Conservation (phyloP, 2,329 filamentous ascomycete species). For the Neobulgaria alba region DNA sequence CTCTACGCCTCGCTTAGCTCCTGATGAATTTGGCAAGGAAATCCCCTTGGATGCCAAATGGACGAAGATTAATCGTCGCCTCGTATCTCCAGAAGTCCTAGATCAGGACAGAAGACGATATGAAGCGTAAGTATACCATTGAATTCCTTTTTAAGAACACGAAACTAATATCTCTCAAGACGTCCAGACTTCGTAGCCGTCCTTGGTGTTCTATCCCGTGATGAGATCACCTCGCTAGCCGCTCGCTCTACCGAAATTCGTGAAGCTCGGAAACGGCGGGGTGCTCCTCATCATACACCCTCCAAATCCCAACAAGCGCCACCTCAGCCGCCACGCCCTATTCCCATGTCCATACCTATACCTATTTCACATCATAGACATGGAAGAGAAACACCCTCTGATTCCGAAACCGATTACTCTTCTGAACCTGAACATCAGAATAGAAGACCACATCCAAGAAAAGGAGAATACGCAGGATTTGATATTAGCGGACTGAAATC, state of each 20-base stretch:
- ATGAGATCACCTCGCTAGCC: constrained; percentile 45
- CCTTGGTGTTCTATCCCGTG: constrained; percentile 43
- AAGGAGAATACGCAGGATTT: constrained; percentile 3
- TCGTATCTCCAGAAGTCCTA: constrained; percentile 51
- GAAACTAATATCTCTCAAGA: constrained; percentile 11
- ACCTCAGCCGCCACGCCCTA: constrained; percentile 7
- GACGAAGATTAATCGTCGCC: constrained; percentile 47
- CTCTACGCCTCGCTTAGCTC: constrained; percentile 34
- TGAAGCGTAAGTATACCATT: constrained; percentile 36
- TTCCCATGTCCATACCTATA: constrained; percentile 7
- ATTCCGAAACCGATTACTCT: constrained; percentile 4
- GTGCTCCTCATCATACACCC: constrained; percentile 4
- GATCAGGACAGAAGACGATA: constrained; percentile 47
- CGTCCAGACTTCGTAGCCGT: constrained; percentile 52
- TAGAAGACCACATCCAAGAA: constrained; percentile 1
- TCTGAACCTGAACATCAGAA: constrained; percentile 7
- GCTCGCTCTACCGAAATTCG: constrained; percentile 33
- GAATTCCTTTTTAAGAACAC: not conserved
- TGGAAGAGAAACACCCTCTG: constrained; percentile 12
- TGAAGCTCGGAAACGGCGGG: constrained; percentile 15
- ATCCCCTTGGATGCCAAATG: constrained; percentile 50
- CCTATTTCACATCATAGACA: constrained; percentile 1
- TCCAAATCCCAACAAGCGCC: constrained; percentile 1
- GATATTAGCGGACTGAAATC: constrained; percentile 10
- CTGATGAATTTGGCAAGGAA: constrained; percentile 47